Percentiles rank a stretch among this genome's conserved stretches.
These are phyloP conservation scores for Elsinoe ampelina DNA, from an alignment of 2,329 filamentous ascomycete species.

Conservation along the genomic window DNA sequence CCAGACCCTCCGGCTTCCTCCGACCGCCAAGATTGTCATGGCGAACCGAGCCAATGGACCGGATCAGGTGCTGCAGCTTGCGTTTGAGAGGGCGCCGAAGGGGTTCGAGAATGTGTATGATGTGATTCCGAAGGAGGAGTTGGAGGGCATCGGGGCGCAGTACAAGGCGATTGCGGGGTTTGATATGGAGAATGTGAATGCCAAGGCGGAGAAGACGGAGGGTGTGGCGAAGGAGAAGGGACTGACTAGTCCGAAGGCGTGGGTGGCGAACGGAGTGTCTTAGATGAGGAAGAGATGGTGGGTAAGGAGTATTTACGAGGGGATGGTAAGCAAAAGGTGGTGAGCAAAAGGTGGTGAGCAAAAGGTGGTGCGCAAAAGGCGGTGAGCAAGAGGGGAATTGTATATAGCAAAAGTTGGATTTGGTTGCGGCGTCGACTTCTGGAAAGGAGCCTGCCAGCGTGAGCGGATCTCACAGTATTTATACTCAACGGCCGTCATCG, in stretches of 20 bases:
- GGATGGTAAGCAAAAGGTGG: no score
- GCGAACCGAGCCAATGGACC: constrained; percentile 39
- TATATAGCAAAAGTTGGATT: no score
- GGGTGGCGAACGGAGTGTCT: constrained; percentile 12
- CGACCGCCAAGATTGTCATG: constrained; percentile 39
- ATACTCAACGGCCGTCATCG: no score
- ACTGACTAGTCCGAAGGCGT: constrained; percentile 19
- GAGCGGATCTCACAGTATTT: no score
- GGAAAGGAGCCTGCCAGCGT: no score
- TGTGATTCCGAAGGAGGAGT: constrained; percentile 19
- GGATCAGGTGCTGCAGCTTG: constrained; percentile 39
- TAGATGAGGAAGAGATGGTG: no score
- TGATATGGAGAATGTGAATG: constrained; percentile 38
- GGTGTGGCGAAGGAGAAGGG: constrained; percentile 20
- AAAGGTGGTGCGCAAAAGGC: no score
- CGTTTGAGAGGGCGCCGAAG: constrained; percentile 36
- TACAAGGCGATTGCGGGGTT: constrained; percentile 38
- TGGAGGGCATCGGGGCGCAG: constrained; percentile 22
- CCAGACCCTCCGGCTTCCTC: constrained; percentile 32
- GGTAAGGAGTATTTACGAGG: background rate
- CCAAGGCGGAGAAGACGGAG: constrained; percentile 31
- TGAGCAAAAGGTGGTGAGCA: no score
- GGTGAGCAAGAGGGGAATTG: no score
- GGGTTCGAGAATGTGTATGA: constrained; percentile 33
- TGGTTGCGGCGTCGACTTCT: background rate